Base-by-base conservation (phyloP, 208 protist species). In the Leishmania mexicana region DNA sequence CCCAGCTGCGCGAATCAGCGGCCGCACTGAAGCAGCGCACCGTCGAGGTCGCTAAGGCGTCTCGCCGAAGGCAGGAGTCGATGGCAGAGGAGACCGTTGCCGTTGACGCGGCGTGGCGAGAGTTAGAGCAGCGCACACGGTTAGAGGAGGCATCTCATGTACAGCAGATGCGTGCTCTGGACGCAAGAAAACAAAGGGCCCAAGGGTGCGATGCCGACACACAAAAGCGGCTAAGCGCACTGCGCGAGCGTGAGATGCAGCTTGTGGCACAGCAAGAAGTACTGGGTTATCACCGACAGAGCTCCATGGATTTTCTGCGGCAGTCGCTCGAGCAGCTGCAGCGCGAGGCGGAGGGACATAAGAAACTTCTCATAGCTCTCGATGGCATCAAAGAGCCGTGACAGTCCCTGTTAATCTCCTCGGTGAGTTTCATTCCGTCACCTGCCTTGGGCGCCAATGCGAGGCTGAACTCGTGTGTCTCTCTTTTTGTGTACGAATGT, bases 301-400 rank as follows among this genome's bases (percentile, higher is more conserved):
- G 70, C 1, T 79, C 80, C 19, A 74, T 72, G 24, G 82, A 84
- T 57, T 53, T 87, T n/a, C 28, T 83, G 11, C 71, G 87, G 28
- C 73, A 81, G 6, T 89, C 76, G 24, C 60, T 91, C 45, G 62
- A 53, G 60, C 85, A 90, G 47, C 79, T 90, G 70, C 60, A 83
- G 42, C 73, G 53, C 4, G 89, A 89, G 75, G 40, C 85, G 19
- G 62, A 83, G 49, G 83, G 78, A n/a, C 76, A 83, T 40, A 54
- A 86, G 67, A 49, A 21, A 24, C 64, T 86, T 35, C 58, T 84
- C 21, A 24, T 21, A 0, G 15, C 19, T 6, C 0, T 58, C 5
- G 75, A 67, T n/a, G 75, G 53, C 28, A 28, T 42, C 10, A 51
- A 31, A n/a, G 7, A 42, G 10, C 35, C 15, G 31, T 47, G 15